A percentile compares a stretch with the other conserved stretches of the same genome.
Evolutionary conservation across 78 protist genomes (phyloP).

Genomic region (slime mould (Dictyostelium discoideum)): dicty_2.7 NC_007090.3:455501-456000

Average conservation of each 20-base stretch:
- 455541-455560: conserved; percentile 92
- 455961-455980: background rate
- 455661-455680: conserved; percentile 80
- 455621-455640: conserved; percentile 82
- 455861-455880: no score
- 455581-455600: conserved; percentile 84
- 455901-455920: no score
- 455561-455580: conserved; percentile 86
- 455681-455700: conserved; percentile 86
- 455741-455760: conserved; percentile 87
- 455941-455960: background rate
- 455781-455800: no score
- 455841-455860: no score
- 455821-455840: no score
- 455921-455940: no score
- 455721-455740: conserved; percentile 84
- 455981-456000: background rate
- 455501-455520: conserved; percentile 88
- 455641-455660: conserved; percentile 70
- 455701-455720: conserved; percentile 86
- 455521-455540: conserved; percentile 83
- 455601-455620: conserved; percentile 80
- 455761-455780: background rate
- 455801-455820: no score
- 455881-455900: no score